Percentiles rank a stretch among this genome's conserved stretches.
phyloP scores from a whole-genome alignment of 2,329 filamentous ascomycete genomes.

The Aspergillus caelatus region DNA sequence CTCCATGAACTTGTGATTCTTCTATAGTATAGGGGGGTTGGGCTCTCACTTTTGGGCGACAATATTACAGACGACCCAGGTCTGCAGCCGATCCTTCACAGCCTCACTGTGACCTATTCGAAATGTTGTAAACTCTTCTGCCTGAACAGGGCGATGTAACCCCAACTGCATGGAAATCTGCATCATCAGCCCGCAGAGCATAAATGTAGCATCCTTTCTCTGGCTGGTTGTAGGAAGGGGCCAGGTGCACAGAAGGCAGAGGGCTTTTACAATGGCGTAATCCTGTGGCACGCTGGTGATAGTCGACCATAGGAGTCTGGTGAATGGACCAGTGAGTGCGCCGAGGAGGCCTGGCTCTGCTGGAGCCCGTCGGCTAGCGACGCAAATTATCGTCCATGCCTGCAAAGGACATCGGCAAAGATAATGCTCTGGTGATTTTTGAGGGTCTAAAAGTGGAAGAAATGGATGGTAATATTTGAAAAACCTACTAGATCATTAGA shows the following conservation, averaged over 20 bases:
- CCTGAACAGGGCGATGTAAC: constrained; percentile 63
- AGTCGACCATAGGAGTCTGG: constrained; percentile 62
- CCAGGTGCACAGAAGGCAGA: constrained; percentile 66
- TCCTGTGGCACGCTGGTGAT: constrained; percentile 61
- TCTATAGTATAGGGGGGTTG: neutral
- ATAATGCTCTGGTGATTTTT: constrained; percentile 58
- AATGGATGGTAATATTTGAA: constrained; percentile 66
- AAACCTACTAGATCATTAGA: constrained; percentile 49
- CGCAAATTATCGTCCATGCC: constrained; percentile 66
- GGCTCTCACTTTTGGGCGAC: constrained; percentile 61
- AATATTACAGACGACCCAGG: constrained; percentile 68
- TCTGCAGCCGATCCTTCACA: constrained; percentile 63
- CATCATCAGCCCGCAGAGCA: constrained; percentile 67
- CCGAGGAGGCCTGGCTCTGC: constrained; percentile 57
- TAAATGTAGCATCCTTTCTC: constrained; percentile 64
- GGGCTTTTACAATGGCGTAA: constrained; percentile 64
- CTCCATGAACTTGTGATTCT: constrained; percentile 13
- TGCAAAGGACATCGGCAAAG: constrained; percentile 60
- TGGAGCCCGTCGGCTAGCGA: constrained; percentile 62
- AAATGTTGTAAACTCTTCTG: constrained; percentile 56
- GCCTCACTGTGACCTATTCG: constrained; percentile 60
- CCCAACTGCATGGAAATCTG: constrained; percentile 67
- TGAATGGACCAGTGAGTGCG: constrained; percentile 54
- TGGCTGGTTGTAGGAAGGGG: constrained; percentile 64
- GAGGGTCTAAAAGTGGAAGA: constrained; percentile 61